Evolutionary conservation across 2,329 filamentous ascomycete genomes (phyloP), one percentile per base, ranked within the genome.

Genomic region (Xylariaceae sp.): DNA sequence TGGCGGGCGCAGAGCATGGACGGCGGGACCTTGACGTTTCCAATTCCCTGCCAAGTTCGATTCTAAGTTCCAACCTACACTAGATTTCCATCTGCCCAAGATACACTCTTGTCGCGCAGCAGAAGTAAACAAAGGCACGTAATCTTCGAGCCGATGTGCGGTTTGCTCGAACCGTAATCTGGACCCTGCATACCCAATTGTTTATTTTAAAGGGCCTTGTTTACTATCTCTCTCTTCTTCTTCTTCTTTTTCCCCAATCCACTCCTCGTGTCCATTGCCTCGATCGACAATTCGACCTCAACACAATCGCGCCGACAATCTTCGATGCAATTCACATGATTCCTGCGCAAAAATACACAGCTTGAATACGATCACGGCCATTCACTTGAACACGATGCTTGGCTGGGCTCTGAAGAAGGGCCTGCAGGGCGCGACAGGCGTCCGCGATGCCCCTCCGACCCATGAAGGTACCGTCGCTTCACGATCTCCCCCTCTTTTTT

Each of bases 331-430:
- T 50, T 49, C n/a, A 13, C 8, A 55, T 41, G 18, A 48, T 11
- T 30, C 23, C 23, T 30, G 15, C 10, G 8, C 17, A 8, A 15
- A 11, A 51, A 35, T 13, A 35, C 15, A 51, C 11, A 37, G 47
- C 37, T 56, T 39, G 23, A 56, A 35, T 13, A 11, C 5, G 8
- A 15, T 6, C 41, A 10, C 45, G 35, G 23, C 13, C 3, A 34
- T 9, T 47, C 47, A 44, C 51, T 56, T 17, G 58, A 59, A 56
- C 66, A 68, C 52, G 47, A 85, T 86, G 83, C 76, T 86, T 61
- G 82, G 82, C 64, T 86, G 83, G 83, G 82, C 83, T 74, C 72
- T 85, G 66, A 81, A 78, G 68, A 77, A 74, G 69, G 73, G 75
- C 47, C 68, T 77, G 59, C 74, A 76, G 50, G 71, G 68, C 64